phyloP scores from a whole-genome alignment of 768 basidiomycete genomes.

The Boletus sp. region DNA sequence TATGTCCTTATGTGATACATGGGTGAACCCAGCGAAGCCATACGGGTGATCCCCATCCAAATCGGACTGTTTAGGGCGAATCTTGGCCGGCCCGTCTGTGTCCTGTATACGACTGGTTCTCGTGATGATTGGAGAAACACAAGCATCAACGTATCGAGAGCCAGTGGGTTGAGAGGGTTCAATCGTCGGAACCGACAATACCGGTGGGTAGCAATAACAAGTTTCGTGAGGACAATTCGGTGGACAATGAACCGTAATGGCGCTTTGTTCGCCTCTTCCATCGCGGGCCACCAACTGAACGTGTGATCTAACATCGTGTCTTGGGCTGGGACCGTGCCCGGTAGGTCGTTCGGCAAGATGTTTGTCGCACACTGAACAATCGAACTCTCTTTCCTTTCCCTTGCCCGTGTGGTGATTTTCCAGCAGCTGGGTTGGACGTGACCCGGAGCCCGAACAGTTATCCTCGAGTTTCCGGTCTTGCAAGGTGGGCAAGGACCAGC shows the following conservation, averaged over 20 bases:
- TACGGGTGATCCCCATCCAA: background rate
- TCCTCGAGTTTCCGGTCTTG: slow-evolving; percentile 1
- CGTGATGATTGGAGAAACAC: slow-evolving; percentile 26
- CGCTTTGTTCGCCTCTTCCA: slow-evolving; percentile 5
- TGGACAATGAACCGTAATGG: slow-evolving; percentile 19
- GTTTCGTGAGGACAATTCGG: slow-evolving; percentile 17
- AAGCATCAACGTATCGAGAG: slow-evolving; percentile 25
- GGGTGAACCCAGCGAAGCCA: slow-evolving; percentile 10
- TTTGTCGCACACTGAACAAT: background rate
- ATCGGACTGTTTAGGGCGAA: background rate
- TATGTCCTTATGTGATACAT: slow-evolving; percentile 11
- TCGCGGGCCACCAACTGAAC: slow-evolving; percentile 20
- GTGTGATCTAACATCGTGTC: slow-evolving; percentile 17
- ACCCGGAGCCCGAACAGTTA: background rate
- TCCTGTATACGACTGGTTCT: background rate
- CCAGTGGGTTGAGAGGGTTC: background rate
- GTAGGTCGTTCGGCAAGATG: slow-evolving; percentile 1
- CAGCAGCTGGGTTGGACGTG: background rate
- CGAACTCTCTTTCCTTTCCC: slow-evolving; percentile 1
- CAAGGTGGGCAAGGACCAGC: slow-evolving; percentile 17
- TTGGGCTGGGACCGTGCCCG: background rate
- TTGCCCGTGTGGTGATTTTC: background rate
- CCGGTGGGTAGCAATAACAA: background rate
- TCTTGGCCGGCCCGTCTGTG: background rate
- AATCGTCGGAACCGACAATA: background rate